These are phyloP conservation scores for Coffea eugenioides DNA, from an alignment of 257 asterid genomes.

Conservation along the genomic window DNA sequence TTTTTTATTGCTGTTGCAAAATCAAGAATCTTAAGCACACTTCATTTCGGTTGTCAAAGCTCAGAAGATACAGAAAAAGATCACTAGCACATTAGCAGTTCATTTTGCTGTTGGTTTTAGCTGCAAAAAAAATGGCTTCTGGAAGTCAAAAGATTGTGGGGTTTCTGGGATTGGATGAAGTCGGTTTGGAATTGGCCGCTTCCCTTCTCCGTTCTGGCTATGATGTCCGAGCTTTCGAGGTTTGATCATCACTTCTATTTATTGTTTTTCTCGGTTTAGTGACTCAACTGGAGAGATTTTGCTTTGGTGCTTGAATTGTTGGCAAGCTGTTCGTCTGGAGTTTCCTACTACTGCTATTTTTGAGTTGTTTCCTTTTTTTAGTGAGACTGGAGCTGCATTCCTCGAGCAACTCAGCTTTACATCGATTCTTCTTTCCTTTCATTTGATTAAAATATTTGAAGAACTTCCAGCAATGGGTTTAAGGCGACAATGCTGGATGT, in stretches of 20 bases:
- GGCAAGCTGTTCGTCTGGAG: not conserved
- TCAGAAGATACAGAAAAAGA: not conserved
- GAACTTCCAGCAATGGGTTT: not conserved
- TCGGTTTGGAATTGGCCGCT: conserved; percentile 72
- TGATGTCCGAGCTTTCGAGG: conserved; percentile 77
- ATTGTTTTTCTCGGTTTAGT: not conserved
- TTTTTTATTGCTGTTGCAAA: not conserved
- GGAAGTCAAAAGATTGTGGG: conserved; percentile 45
- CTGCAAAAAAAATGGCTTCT: conserved; percentile 43
- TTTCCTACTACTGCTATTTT: not conserved
- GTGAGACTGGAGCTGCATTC: not conserved
- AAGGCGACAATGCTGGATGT: not conserved
- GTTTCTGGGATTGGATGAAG: conserved; percentile 74
- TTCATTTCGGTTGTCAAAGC: not conserved
- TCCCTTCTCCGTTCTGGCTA: conserved; percentile 65
- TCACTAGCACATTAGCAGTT: not conserved
- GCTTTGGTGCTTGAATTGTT: not conserved
- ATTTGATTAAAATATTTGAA: not conserved
- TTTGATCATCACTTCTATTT: conserved; percentile 17
- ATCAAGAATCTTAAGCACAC: not conserved
- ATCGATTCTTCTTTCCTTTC: not conserved
- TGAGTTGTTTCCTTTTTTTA: not conserved
- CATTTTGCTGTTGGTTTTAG: not conserved
- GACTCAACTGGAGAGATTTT: not conserved
- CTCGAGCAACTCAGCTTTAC: not conserved